Evolutionary conservation across 768 basidiomycete species (phyloP).

Genomic region (Albatrellus ellisii): DNA sequence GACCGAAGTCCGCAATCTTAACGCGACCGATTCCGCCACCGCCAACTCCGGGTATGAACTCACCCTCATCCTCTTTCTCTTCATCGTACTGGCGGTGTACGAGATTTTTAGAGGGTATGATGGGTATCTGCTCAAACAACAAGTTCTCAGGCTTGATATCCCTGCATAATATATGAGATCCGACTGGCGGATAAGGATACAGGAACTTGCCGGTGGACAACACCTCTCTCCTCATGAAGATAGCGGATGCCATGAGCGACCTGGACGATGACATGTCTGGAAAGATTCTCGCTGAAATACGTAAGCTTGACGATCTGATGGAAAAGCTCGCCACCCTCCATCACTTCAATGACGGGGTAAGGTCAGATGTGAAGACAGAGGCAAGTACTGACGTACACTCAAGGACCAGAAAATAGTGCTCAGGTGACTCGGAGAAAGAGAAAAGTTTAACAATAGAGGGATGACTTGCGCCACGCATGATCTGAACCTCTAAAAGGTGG

Average conservation of each 20-base stretch:
- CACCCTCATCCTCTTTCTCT: constrained; percentile 97
- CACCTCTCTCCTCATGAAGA: constrained; percentile 94
- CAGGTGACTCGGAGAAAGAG: constrained; percentile 83
- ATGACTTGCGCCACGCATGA: constrained; percentile 92
- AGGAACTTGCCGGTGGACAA: constrained; percentile 68
- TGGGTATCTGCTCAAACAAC: constrained; percentile 85
- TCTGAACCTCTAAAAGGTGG: constrained; percentile 74
- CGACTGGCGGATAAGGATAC: background rate
- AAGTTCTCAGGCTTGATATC: constrained; percentile 99
- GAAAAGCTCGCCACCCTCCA: constrained; percentile 97
- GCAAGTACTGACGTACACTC: constrained; percentile 48
- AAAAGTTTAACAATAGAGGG: constrained; percentile 87
- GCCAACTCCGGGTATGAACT: constrained; percentile 83
- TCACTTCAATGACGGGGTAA: constrained; percentile 37
- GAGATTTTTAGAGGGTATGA: constrained; percentile 71
- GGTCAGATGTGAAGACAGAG: background rate
- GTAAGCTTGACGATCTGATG: constrained; percentile 99
- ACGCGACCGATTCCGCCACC: constrained; percentile 96
- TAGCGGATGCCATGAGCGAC: constrained; percentile 90
- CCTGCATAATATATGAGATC: constrained; percentile 17
- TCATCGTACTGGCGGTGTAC: constrained; percentile 85
- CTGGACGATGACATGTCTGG: constrained; percentile 94
- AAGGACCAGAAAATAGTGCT: constrained; percentile 89
- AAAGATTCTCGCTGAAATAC: constrained; percentile 95
- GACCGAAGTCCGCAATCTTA: constrained; percentile 97